A percentile compares a stretch with the other conserved stretches of the same genome.
Conservation (phyloP, 805 yeast species). For the Schwanniomyces pseudopolymorphus region DNA sequence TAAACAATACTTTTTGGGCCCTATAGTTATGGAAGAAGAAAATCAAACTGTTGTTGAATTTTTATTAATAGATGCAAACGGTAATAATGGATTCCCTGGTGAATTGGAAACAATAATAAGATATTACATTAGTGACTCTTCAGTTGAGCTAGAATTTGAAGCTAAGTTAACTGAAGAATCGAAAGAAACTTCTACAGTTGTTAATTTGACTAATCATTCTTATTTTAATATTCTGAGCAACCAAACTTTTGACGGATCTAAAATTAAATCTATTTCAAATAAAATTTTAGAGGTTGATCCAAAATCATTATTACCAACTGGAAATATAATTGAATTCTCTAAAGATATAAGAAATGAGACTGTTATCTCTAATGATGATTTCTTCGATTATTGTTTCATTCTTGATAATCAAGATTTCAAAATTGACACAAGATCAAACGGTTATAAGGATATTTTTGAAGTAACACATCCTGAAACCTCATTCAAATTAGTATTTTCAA, state of each 20-base stretch:
- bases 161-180: constrained; percentile 32
- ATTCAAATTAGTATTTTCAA: constrained; percentile 39
- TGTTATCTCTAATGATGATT: constrained; percentile 18
- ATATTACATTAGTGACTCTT: constrained; percentile 40
- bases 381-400: constrained; percentile 50
- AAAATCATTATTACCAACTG: constrained; percentile 43
- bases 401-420: constrained; percentile 30
- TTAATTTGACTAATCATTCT: constrained; percentile 62
- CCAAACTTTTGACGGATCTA: constrained; percentile 29
- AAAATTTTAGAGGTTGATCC: constrained; percentile 43
- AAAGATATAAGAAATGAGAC: constrained; percentile 20
- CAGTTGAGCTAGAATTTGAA: constrained; percentile 51
- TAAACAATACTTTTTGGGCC: constrained; percentile 52
- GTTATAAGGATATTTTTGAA: constrained; percentile 37
- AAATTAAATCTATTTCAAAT: constrained; percentile 35
- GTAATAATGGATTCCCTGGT: constrained; percentile 62
- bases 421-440: constrained; percentile 48
- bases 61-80: constrained; percentile 43
- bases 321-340: constrained; percentile 30
- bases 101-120: constrained; percentile 46
- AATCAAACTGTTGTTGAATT: constrained; percentile 36
- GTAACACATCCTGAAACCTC: constrained; percentile 47
- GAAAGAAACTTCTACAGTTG: constrained; percentile 44
- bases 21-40: constrained; percentile 40
- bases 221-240: constrained; percentile 51